These are phyloP conservation scores for Tylopilus subfusipes DNA, from an alignment of 768 basidiomycete species.

Conservation along the genomic window DNA sequence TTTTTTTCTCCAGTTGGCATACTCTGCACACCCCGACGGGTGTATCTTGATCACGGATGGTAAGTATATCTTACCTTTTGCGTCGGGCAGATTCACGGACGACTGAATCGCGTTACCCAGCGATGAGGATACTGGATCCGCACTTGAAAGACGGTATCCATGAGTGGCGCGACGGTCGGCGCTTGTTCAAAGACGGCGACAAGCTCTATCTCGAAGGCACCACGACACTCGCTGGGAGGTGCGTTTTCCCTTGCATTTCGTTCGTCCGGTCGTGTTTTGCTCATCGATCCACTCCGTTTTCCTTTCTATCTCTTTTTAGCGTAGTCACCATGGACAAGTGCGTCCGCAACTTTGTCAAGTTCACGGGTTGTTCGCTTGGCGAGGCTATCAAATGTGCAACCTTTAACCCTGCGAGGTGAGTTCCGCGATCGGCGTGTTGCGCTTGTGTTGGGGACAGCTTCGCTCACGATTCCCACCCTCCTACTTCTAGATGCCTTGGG, in stretches of 20 bases:
- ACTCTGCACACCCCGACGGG: constrained; percentile 77
- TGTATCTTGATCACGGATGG: constrained; percentile 91
- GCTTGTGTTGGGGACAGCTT: not conserved
- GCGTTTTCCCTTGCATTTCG: constrained; percentile 6
- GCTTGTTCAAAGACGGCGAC: constrained; percentile 77
- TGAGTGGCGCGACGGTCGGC: constrained; percentile 82
- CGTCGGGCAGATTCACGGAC: not conserved
- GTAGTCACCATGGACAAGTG: constrained; percentile 82
- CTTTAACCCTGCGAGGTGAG: constrained; percentile 76
- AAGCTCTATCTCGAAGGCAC: constrained; percentile 83
- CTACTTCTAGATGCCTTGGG: constrained; percentile 57
- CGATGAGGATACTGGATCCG: constrained; percentile 85
- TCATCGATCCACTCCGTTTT: not conserved
- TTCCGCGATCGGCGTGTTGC: not conserved
- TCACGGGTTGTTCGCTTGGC: constrained; percentile 79
- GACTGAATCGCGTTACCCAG: constrained; percentile 35
- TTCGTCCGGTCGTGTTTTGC: not conserved
- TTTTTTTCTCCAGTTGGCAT: constrained; percentile 59
- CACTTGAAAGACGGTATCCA: constrained; percentile 79
- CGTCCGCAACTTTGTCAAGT: constrained; percentile 78
- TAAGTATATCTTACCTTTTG: constrained; percentile 31
- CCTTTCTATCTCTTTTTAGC: constrained; percentile 33
- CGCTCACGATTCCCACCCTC: not conserved
- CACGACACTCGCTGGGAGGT: constrained; percentile 87
- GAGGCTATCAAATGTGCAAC: constrained; percentile 87